Base-by-base conservation (phyloP, 768 basidiomycete species). In the Pisolithus microcarpus region DNA sequence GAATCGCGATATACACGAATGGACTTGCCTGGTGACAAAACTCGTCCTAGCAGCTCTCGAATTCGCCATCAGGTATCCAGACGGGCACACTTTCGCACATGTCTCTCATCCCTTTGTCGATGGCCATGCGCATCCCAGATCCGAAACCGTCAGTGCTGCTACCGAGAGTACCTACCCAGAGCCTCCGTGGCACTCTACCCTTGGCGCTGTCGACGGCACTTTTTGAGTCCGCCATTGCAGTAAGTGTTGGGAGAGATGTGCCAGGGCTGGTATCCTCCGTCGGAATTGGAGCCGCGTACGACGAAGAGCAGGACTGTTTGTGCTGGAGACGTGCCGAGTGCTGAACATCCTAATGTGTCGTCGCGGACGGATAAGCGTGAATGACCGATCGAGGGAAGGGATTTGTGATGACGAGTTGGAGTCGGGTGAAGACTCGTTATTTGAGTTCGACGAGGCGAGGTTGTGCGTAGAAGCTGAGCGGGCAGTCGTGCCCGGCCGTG, bases 61-160 rank as follows among this genome's bases (percentile, higher is more conserved):
- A 91, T 60, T 88, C 88, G 2, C 76, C 75, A 59, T 88, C 85
- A 0, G 85, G 83, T 49, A 92, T 84, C 90, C 88, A 91, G 18
- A 91, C 85, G 0, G 87, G 75, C 4, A 76, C 56, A 49, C 71
- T 74, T 5, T 71, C 65, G 34, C 66, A 65, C 51, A 73, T 56
- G 21, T 75, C 67, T 45, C 55, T 58, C 65, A 79, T 69, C 59
- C 77, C 69, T 28, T 62, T 57, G 55, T 88, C 80, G 55, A 90
- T 75, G 30, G 75, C 77, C 21, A 66, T 65, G 48, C 79, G 74
- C 4, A 86, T 68, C 8, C 75, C 73, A n/a, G 79, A 74, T 23
- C 71, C 67, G 56, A 87, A 82, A 0, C 61, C 62, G 58, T 91
- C 87, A 0, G 87, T 87, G 52, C 77, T 76, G 13, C 78, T 80